These are phyloP conservation scores for Xylariaceae sp. DNA, from an alignment of 2,329 filamentous ascomycete species.

Conservation along the genomic window DNA sequence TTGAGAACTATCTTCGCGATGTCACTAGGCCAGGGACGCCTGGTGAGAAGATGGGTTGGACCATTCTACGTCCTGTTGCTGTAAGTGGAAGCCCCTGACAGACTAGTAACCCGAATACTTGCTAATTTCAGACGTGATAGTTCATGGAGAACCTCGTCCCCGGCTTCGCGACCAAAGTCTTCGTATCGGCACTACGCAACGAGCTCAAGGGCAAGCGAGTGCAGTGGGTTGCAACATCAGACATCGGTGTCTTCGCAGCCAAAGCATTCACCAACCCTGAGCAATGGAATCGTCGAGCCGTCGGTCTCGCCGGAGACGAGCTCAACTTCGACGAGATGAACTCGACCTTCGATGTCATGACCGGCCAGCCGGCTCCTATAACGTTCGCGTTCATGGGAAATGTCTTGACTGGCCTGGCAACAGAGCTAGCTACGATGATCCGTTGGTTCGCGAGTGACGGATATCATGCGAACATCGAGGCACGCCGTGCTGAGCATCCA, in stretches of 20 bases:
- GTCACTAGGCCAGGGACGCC: slow-evolving; percentile 33
- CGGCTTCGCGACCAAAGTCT: slow-evolving; percentile 34
- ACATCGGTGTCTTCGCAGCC: slow-evolving; percentile 43
- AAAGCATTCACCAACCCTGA: slow-evolving; percentile 38
- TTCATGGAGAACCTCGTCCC: slow-evolving; percentile 54
- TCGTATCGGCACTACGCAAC: slow-evolving; percentile 33
- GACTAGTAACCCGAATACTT: neutral
- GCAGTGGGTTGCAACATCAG: slow-evolving; percentile 39
- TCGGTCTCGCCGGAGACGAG: slow-evolving; percentile 43
- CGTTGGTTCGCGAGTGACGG: slow-evolving; percentile 35
- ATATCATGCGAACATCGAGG: slow-evolving; percentile 32
- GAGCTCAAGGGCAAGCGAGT: slow-evolving; percentile 32
- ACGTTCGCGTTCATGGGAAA: slow-evolving; percentile 31
- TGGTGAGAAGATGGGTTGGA: slow-evolving; percentile 48
- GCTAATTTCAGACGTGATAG: slow-evolving; percentile 1
- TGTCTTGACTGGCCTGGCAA: slow-evolving; percentile 28
- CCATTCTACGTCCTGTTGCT: slow-evolving; percentile 55
- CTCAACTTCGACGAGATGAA: slow-evolving; percentile 34
- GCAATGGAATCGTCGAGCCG: slow-evolving; percentile 34
- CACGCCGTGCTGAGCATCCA: slow-evolving; percentile 30
- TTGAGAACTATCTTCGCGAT: slow-evolving; percentile 58
- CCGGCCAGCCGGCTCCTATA: slow-evolving; percentile 27
- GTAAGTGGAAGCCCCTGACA: slow-evolving; percentile 4
- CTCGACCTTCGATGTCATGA: slow-evolving; percentile 27
- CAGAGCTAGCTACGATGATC: slow-evolving; percentile 33